Evolutionary conservation across 441 rosid species (phyloP), one percentile per base, ranked within the genome.

Genomic region (Populus trichocarpa): DNA sequence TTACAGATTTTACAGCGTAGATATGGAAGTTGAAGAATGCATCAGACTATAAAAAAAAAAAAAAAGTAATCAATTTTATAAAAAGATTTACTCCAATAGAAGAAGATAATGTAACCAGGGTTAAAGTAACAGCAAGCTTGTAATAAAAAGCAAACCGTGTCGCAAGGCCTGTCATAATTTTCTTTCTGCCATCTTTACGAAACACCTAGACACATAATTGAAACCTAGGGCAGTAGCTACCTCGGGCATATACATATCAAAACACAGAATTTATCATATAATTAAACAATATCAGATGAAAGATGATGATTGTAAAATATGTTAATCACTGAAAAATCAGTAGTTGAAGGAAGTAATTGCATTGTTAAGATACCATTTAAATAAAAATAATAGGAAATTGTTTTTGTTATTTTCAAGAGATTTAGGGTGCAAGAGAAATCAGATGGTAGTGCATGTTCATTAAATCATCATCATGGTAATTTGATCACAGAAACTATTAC

Each of bases 381-480:
- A 11, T 6, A 4, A 1, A n/a, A 7, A 8, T 32, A 32, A 32
- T 5, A 5, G 64, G 12, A 23, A 59, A 36, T 36, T 35, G 2
- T 35, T 35, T 35, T 35, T 35, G 36, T 35, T 7, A 59, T 20
- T 23, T 3, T 22, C 23, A 67, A 16, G 18, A 69, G 25, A 57
- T n/a, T 13, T 6, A 50, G 25, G 68, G 13, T 7, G 81, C 81
- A 78, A 71, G 75, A 69, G 76, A 75, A 68, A 32, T 81, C 79
- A 81, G 74, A 81, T 81, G 81, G 84, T 71, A 81, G 79, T 75
- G 84, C 84, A 78, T 81, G 79, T 65, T 28, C 50, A 53, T 69
- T 26, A 33, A 36, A 74, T 81, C 84, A 78, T 75, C 84, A 78
- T 57, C 36, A 33, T 33, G 25, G 14, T 10, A 36, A 1, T 8